These are phyloP conservation scores for Hygrophoropsis aurantiaca DNA, from an alignment of 768 basidiomycete species.

Conservation along the genomic window DNA sequence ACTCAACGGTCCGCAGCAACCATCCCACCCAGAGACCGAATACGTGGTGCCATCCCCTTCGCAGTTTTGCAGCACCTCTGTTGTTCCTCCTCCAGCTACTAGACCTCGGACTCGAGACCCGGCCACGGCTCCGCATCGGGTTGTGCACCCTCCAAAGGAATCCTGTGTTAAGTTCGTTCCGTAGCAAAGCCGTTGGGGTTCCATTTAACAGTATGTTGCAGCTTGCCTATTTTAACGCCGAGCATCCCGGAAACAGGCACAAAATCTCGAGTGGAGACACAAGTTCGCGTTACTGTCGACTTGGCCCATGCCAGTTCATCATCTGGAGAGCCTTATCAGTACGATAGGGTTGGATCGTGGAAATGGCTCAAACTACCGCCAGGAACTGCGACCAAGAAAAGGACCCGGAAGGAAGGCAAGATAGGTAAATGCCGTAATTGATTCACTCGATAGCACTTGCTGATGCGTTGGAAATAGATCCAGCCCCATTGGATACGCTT, in stretches of 20 bases:
- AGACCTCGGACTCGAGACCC: constrained; percentile 57
- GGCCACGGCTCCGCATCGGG: constrained; percentile 48
- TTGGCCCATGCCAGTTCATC: constrained; percentile 66
- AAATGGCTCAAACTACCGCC: constrained; percentile 81
- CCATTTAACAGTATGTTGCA: constrained; percentile 31
- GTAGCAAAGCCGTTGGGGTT: constrained; percentile 2
- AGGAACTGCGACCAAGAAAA: constrained; percentile 81
- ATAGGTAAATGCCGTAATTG: constrained; percentile 51
- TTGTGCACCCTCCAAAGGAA: constrained; percentile 73
- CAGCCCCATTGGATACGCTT: constrained; percentile 66
- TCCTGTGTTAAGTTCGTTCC: constrained; percentile 70
- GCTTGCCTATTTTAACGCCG: constrained; percentile 79
- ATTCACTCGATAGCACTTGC: constrained; percentile 5
- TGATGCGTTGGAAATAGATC: constrained; percentile 49
- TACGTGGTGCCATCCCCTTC: constrained; percentile 34
- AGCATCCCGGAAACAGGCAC: constrained; percentile 81
- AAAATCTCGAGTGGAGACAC: constrained; percentile 94
- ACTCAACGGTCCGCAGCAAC: constrained; percentile 31
- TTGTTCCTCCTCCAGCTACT: constrained; percentile 66
- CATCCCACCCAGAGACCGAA: constrained; percentile 24
- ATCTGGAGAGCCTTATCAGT: constrained; percentile 58
- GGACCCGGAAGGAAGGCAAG: constrained; percentile 81
- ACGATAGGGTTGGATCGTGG: constrained; percentile 87
- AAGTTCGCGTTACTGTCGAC: constrained; percentile 83
- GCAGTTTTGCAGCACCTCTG: constrained; percentile 53